phyloP scores from a whole-genome alignment of 306 rosid species.

The Fragaria iinumae region DNA sequence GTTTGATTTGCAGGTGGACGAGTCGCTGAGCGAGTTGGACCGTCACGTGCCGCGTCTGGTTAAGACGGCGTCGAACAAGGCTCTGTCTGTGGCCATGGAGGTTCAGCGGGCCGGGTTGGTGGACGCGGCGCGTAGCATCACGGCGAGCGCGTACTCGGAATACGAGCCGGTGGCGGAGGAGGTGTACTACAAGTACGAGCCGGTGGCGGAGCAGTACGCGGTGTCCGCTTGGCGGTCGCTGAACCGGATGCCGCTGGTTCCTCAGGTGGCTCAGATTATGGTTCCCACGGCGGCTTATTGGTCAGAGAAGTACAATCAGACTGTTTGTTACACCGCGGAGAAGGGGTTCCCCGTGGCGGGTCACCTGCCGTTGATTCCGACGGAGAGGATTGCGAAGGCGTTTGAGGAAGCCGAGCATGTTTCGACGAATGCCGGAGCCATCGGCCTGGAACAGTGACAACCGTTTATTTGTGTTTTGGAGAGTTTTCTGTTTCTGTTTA shows the following conservation, averaged over 20 bases:
- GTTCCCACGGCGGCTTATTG: conserved; percentile 45
- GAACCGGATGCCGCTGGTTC: conserved; percentile 46
- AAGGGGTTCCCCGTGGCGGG: conserved; percentile 25
- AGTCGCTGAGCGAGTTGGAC: conserved; percentile 32
- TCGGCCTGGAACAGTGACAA: conserved; percentile 3
- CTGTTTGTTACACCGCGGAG: conserved; percentile 27
- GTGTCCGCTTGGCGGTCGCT: conserved; percentile 44
- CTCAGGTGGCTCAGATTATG: conserved; percentile 35
- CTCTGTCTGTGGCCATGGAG: conserved; percentile 22
- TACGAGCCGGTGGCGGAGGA: conserved; percentile 39
- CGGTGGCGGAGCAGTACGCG: conserved; percentile 43
- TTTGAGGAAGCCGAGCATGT: conserved; percentile 31
- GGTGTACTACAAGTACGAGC: conserved; percentile 40
- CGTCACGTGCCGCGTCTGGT: conserved; percentile 38
- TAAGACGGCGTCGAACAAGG: conserved; percentile 34
- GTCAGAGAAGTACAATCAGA: conserved; percentile 41
- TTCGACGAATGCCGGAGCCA: conserved; percentile 14
- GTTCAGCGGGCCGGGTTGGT: conserved; percentile 38
- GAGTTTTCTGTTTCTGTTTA: background rate
- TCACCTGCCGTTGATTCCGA: conserved; percentile 44
- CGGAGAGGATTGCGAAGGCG: conserved; percentile 35
- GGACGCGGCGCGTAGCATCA: conserved; percentile 28
- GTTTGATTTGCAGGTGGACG: conserved; percentile 36
- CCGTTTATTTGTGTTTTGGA: background rate
- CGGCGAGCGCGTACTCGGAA: conserved; percentile 23